Percentiles rank a stretch among this genome's conserved stretches.
Evolutionary conservation across 495 filamentous ascomycete species (phyloP).

Genomic region (Xanthoparmelia taractica): DNA sequence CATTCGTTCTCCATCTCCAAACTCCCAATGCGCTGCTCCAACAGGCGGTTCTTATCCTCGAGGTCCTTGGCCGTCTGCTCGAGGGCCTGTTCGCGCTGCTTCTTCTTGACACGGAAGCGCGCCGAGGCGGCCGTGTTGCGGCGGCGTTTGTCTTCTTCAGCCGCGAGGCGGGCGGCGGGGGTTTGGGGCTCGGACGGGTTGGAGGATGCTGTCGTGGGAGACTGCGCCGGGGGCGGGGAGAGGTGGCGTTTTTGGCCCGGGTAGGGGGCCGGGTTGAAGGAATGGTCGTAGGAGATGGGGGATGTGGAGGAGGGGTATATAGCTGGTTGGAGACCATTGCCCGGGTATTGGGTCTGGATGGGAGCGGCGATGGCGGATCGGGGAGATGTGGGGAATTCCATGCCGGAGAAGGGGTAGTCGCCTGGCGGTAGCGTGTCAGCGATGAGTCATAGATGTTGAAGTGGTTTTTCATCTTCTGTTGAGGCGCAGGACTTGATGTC

Average conservation of each 20-base stretch:
- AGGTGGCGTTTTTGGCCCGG: conserved; percentile 12
- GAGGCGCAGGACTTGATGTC: neutral
- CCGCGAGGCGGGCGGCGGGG: conserved; percentile 59
- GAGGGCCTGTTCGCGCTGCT: conserved; percentile 90
- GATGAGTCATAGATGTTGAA: neutral
- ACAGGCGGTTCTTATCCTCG: conserved; percentile 65
- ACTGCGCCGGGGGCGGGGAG: conserved; percentile 2
- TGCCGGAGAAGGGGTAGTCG: conserved; percentile 15
- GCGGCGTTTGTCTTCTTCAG: conserved; percentile 94
- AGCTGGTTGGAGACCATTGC: conserved; percentile 7
- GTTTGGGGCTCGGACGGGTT: conserved; percentile 36
- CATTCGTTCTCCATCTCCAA: conserved; percentile 95
- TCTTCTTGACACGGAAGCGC: conserved; percentile 98
- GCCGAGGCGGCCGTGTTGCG: conserved; percentile 93
- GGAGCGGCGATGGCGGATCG: conserved; percentile 12
- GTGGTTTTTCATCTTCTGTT: no score
- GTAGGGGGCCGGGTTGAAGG: conserved; percentile 7
- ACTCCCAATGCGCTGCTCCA: conserved; percentile 76
- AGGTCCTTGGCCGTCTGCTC: conserved; percentile 88
- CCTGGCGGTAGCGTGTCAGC: conserved; percentile 6
- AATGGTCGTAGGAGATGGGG: conserved; percentile 6
- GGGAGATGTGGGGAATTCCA: conserved; percentile 12
- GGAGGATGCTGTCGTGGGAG: neutral
- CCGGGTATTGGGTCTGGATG: conserved; percentile 10
- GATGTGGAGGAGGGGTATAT: conserved; percentile 9